A percentile compares a stretch with the other conserved stretches of the same genome.
These are phyloP conservation scores for Rhodotorula sphaerocarpa DNA, from an alignment of 768 basidiomycete species.

Conservation along the genomic window DNA sequence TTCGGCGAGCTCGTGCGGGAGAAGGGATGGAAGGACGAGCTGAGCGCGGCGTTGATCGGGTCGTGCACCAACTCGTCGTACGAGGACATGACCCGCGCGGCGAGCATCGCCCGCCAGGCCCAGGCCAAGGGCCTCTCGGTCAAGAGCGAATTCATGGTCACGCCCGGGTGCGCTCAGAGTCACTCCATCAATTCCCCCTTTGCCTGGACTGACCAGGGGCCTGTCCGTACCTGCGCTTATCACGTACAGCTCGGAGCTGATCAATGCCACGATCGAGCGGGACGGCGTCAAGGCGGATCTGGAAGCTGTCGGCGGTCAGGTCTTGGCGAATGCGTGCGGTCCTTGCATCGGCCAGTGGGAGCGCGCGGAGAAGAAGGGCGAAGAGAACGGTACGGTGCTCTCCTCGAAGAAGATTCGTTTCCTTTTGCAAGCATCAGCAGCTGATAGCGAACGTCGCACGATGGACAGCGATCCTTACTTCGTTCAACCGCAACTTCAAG, in stretches of 20 bases:
- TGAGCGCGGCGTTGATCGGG: conserved; percentile 86
- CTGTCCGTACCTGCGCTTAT: too few species aligned
- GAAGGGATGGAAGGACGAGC: conserved; percentile 86
- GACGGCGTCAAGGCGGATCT: conserved; percentile 75
- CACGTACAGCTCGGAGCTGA: conserved; percentile 66
- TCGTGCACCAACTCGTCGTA: conserved; percentile 99
- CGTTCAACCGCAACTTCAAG: conserved; percentile 93
- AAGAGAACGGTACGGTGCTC: conserved; percentile 69
- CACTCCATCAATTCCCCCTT: not conserved
- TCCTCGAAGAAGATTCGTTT: too few species aligned
- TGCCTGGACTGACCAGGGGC: not conserved
- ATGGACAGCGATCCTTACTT: conserved; percentile 88
- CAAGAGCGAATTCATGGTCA: conserved; percentile 49
- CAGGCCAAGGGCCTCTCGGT: conserved; percentile 69
- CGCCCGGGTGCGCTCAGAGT: conserved; percentile 45
- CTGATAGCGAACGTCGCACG: not conserved
- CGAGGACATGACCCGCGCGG: conserved; percentile 71
- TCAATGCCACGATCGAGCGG: conserved; percentile 92
- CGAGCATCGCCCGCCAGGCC: conserved; percentile 82
- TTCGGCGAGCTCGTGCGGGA: conserved; percentile 71
- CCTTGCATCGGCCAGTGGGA: conserved; percentile 99
- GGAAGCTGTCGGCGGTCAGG: conserved; percentile 82
- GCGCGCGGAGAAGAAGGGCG: conserved; percentile 68
- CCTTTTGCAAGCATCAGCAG: not conserved
- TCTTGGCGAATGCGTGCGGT: conserved; percentile 95